These are phyloP conservation scores for Metschnikowia noctiluminum DNA, from an alignment of 805 yeast genomes.

Conservation along the genomic window DNA sequence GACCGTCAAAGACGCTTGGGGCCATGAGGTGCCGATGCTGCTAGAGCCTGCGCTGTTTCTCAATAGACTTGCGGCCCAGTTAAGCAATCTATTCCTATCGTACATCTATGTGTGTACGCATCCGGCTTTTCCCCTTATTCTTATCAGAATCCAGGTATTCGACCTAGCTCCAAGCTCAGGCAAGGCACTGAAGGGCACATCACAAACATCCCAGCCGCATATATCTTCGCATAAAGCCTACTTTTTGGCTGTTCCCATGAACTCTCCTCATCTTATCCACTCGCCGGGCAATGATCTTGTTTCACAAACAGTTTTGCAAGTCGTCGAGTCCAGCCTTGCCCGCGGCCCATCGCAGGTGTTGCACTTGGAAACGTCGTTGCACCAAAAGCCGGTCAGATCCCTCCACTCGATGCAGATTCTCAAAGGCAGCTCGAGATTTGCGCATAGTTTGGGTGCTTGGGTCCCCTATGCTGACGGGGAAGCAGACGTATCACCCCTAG, in stretches of 20 bases:
- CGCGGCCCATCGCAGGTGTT: slow-evolving; percentile 42
- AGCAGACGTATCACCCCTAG: slow-evolving; percentile 64
- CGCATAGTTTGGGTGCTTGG: slow-evolving; percentile 70
- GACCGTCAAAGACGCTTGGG: slow-evolving; percentile 37
- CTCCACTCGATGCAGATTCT: slow-evolving; percentile 55
- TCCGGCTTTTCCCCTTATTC: slow-evolving; percentile 55
- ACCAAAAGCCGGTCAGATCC: slow-evolving; percentile 38
- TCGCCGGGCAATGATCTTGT: slow-evolving; percentile 42
- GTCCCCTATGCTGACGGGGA: slow-evolving; percentile 64
- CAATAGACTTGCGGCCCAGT: slow-evolving; percentile 42
- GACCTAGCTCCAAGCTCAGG: slow-evolving; percentile 35
- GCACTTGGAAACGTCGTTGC: slow-evolving; percentile 34
- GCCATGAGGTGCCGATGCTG: slow-evolving; percentile 30
- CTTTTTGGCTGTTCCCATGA: slow-evolving; percentile 63
- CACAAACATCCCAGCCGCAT: slow-evolving; percentile 27
- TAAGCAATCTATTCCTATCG: slow-evolving; percentile 53
- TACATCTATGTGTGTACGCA: slow-evolving; percentile 67
- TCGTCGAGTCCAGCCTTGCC: slow-evolving; percentile 53
- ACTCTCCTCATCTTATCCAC: slow-evolving; percentile 66
- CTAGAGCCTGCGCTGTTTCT: slow-evolving; percentile 53
- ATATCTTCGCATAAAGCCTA: slow-evolving; percentile 57
- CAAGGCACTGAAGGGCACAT: neutral
- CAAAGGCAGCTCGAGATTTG: slow-evolving; percentile 60
- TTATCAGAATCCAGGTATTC: slow-evolving; percentile 67
- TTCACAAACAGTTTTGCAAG: slow-evolving; percentile 54